Base-by-base conservation (phyloP, 805 yeast species). In the Candida sakaeoensis region DNA sequence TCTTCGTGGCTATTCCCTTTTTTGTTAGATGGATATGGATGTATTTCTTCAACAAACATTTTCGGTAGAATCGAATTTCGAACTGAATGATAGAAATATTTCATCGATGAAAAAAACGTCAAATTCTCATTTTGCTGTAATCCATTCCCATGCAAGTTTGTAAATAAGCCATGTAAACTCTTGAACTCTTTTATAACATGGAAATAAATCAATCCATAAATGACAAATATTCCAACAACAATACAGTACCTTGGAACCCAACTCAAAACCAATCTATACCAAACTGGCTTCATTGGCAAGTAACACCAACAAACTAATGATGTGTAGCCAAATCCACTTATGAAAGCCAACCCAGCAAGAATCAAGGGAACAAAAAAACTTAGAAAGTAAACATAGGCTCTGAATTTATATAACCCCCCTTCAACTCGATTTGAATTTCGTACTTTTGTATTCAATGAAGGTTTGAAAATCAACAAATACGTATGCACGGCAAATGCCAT, bases 191-290 rank as follows among this genome's bases (percentile, higher is more conserved):
- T 63, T 42, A 77, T 70, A 17, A 89, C 91, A 53, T 83, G 85
- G 44, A 77, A 61, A 58, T 89, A 89, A 37, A 89, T 81, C 27
- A 82, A 68, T 36, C 77, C 64, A 58, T 89, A 89, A 33, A 87
- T 77, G 3, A 70, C 57, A 25, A 85, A 52, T 47, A 90, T 85
- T 18, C 73, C 53, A 8, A 84, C 54, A 43, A 85, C 73, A 40
- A 89, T 75, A 42, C 76, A 60, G 55, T 79, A 88, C 36, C 96
- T 70, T 9, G 95, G 89, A 2, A 79, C 80, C 95, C 95, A 90
- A 47, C 88, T 77, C 36, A 89, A 62, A 1, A 69, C 88, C 28
- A 83, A 54, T 42, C 87, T 67, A 55, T 79, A 82, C 93, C 93
- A 88, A 6, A 71, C 54, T 0, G 95, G 95, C 2, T 62, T 46